These are phyloP conservation scores for Beauveria medogensis DNA, from an alignment of 2,329 filamentous ascomycete genomes.

Conservation along the genomic window DNA sequence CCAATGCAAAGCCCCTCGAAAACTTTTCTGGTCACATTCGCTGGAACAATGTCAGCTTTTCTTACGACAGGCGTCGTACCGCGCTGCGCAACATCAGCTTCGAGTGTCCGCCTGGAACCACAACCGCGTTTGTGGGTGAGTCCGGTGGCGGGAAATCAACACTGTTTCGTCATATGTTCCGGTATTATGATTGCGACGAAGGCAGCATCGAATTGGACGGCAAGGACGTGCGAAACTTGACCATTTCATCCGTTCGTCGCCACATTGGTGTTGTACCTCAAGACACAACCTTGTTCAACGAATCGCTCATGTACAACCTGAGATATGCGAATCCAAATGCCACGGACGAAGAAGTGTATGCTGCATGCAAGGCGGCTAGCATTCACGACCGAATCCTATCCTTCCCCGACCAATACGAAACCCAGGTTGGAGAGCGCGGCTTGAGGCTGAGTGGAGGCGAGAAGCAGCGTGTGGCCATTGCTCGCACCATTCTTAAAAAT, in stretches of 20 bases:
- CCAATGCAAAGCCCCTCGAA: constrained; percentile 53
- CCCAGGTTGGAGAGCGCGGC: constrained; percentile 85
- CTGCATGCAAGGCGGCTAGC: constrained; percentile 76
- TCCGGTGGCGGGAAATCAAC: constrained; percentile 97
- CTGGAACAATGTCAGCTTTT: constrained; percentile 84
- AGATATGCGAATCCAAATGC: constrained; percentile 78
- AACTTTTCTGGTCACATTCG: constrained; percentile 72
- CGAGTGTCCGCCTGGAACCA: constrained; percentile 79
- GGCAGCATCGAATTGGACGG: constrained; percentile 82
- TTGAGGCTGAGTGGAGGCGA: constrained; percentile 82
- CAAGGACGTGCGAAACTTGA: constrained; percentile 73
- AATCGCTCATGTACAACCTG: constrained; percentile 89
- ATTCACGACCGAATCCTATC: constrained; percentile 88
- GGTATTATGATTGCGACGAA: constrained; percentile 81
- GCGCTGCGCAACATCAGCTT: constrained; percentile 80
- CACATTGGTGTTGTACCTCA: constrained; percentile 96
- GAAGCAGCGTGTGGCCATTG: constrained; percentile 89
- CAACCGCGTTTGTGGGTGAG: constrained; percentile 91
- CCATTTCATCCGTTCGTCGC: constrained; percentile 84
- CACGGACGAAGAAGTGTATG: constrained; percentile 72
- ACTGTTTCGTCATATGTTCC: constrained; percentile 88
- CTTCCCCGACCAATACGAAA: constrained; percentile 82
- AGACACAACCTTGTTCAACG: constrained; percentile 92
- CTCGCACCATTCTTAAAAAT: constrained; percentile 85
- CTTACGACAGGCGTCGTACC: constrained; percentile 79